These are phyloP conservation scores for Hanseniaspora uvarum DNA, from an alignment of 1,139 yeast genomes.

Conservation along the genomic window DNA sequence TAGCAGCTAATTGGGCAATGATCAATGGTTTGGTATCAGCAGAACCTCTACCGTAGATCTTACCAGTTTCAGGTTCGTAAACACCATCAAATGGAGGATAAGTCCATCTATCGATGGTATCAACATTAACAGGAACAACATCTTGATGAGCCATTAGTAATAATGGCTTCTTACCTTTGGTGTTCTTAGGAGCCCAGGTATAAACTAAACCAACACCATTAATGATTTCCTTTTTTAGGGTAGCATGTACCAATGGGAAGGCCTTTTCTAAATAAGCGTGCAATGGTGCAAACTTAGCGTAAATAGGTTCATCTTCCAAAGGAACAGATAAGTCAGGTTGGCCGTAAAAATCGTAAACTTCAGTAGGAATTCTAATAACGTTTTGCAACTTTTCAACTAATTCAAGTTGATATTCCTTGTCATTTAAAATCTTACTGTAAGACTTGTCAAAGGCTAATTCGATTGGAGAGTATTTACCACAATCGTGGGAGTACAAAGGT, in stretches of 20 bases:
- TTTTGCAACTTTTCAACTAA: constrained; percentile 38
- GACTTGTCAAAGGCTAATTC: constrained; percentile 21
- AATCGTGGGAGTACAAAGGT: constrained; percentile 22
- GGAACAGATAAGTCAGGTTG: constrained; percentile 28
- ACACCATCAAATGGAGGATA: constrained; percentile 62
- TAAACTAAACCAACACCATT: constrained; percentile 59
- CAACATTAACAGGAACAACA: constrained; percentile 67
- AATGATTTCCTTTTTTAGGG: constrained; percentile 44
- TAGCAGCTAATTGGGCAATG: constrained; percentile 48
- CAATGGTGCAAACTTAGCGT: constrained; percentile 28
- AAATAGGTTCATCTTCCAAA: constrained; percentile 32
- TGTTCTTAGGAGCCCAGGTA: constrained; percentile 40
- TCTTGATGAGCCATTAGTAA: constrained; percentile 72
- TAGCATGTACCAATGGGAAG: constrained; percentile 50
- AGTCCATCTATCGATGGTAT: constrained; percentile 50
- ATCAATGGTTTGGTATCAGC: constrained; percentile 53
- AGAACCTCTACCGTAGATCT: constrained; percentile 57
- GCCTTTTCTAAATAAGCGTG: constrained; percentile 46
- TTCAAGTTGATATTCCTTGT: constrained; percentile 32
- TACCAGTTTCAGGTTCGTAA: constrained; percentile 44
- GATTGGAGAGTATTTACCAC: constrained; percentile 25
- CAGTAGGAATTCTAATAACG: constrained; percentile 51
- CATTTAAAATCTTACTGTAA: constrained; percentile 28
- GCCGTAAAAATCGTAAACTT: constrained; percentile 42
- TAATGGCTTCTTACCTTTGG: constrained; percentile 46